Evolutionary conservation across 192 early-diverging fungal species (phyloP), one percentile per base, ranked within the genome.

Genomic region (Pilobolus umbonatus): DNA sequence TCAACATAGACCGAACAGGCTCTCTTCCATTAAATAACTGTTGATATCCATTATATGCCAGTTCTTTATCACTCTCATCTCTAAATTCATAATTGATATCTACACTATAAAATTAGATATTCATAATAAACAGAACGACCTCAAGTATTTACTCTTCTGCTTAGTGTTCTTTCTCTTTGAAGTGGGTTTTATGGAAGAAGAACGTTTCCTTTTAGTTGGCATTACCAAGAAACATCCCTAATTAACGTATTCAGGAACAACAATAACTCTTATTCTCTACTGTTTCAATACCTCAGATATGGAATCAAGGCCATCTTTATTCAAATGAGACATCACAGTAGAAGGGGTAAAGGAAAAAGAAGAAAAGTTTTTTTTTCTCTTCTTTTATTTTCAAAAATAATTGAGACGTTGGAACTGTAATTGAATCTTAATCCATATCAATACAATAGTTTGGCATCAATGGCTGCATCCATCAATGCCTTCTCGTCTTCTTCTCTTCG

Each of bases 11-110:
- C 30, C 77, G 75, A 21, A 54, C 46, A 0, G 80, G 39, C 51
- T 91, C 89, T 25, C 66, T 65, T 2, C 84, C 85, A 28, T 77
- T 69, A 34, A 78, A 65, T 19, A 91, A 63, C 1, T 58, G 75
- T 51, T 83, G 82, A 54, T 84, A 90, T 11, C 85, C 88, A 19
- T 74, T 75, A 14, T 71, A 53, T 52, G 49, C 47, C 38, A 74
- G 39, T 8, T 25, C 39, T 35, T 51, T 29, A 25, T 19, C 55
- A 31, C 70, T 65, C 12, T 64, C 57, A 42, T 34, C 47, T 44
- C 5, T 11, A 49, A n/a, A 49, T 49, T n/a, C n/a, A 24, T 28
- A 1, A 21, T 47, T 24, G 5, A 21, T 47, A 24, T 49, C 15
- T 49, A 30, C 2, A 49, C 26, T 30, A 49, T 14, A 28, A 49